These are phyloP conservation scores for Rubia tinctorum DNA, from an alignment of 305 asterid genomes.

Conservation along the genomic window DNA sequence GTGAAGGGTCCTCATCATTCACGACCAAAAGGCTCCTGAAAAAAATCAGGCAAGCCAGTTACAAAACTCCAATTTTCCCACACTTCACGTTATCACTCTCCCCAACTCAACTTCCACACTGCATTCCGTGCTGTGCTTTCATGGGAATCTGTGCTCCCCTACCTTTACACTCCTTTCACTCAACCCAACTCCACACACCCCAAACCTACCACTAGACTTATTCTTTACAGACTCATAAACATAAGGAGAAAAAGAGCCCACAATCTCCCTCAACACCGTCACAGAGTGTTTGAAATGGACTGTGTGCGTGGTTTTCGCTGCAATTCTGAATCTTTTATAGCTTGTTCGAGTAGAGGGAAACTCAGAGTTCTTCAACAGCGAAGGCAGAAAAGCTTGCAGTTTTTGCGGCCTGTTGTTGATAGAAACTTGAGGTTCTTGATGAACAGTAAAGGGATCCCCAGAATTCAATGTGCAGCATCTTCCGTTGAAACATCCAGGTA, in stretches of 20 bases:
- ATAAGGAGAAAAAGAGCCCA: neutral
- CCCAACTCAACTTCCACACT: neutral
- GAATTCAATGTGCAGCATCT: conserved; percentile 25
- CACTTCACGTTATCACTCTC: conserved; percentile 6
- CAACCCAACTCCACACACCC: neutral
- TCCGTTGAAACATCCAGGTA: conserved; percentile 30
- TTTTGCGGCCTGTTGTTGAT: conserved; percentile 9
- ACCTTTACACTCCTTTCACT: conserved; percentile 6
- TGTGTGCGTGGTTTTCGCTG: conserved; percentile 24
- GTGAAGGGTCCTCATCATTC: conserved; percentile 7
- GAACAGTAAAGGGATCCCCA: conserved; percentile 11
- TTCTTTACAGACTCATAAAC: neutral
- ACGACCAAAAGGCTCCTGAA: neutral
- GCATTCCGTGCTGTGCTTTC: neutral
- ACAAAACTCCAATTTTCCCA: conserved; percentile 11
- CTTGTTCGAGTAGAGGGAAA: conserved; percentile 15
- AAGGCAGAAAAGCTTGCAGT: conserved; percentile 13
- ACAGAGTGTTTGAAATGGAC: conserved; percentile 17
- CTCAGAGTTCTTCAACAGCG: conserved; percentile 13
- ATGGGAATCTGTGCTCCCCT: neutral
- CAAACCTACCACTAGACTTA: neutral
- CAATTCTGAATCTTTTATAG: conserved; percentile 16
- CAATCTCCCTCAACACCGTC: neutral
- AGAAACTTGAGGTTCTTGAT: conserved; percentile 16
- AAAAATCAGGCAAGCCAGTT: neutral